Conservation (phyloP, 2,329 filamentous ascomycete species). For the Diaporthe sp. region DNA sequence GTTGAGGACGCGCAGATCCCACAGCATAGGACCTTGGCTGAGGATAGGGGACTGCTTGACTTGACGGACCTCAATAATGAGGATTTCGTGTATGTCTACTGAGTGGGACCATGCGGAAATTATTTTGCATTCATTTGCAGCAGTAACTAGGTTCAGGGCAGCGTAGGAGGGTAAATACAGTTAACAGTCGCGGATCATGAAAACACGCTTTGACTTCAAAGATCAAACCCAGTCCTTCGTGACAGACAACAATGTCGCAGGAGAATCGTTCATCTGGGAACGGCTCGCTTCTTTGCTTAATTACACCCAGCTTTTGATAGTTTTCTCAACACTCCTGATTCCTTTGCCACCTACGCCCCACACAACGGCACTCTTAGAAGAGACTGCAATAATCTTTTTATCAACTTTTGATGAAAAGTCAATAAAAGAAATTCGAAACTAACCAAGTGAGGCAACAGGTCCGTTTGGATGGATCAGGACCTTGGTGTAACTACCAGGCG, state of each 20-base stretch:
- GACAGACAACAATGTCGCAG: neutral
- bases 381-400: neutral
- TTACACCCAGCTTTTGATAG: constrained; percentile 9
- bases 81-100: constrained; percentile 69
- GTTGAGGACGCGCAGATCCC: constrained; percentile 39
- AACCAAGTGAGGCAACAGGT: neutral
- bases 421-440: neutral
- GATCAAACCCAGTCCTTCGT: no score
- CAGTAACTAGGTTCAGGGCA: neutral
- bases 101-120: neutral
- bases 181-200: neutral
- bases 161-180: no score
- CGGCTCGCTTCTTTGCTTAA: neutral
- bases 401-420: neutral
- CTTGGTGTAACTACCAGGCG: constrained; percentile 61
- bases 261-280: neutral
- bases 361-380: neutral
- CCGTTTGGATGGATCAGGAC: constrained; percentile 75
- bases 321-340: constrained; percentile 1
- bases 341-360: constrained; percentile 10
- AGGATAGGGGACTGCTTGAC: constrained; percentile 59
- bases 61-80: constrained; percentile 69
- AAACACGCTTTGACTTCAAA: neutral
- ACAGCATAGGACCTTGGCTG: constrained; percentile 40
- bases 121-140: neutral